phyloP scores from a whole-genome alignment of 306 rosid genomes.

The Prunus campanulata region DNA sequence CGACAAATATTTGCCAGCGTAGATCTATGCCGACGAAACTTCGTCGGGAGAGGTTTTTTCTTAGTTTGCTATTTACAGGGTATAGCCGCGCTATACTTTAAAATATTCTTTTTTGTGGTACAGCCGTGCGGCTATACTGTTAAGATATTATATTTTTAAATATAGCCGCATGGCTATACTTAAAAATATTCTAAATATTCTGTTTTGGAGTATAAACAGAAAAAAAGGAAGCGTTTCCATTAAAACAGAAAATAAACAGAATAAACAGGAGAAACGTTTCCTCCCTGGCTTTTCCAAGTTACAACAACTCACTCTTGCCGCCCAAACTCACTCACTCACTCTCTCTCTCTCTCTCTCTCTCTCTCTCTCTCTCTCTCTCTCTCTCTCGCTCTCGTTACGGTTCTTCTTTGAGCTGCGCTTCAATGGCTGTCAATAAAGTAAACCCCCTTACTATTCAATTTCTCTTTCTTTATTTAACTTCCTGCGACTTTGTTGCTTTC shows the following conservation, averaged over 20 bases:
- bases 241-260: not conserved
- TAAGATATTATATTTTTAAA: too few species aligned
- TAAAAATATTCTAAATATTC: too few species aligned
- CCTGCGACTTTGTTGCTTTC: not conserved
- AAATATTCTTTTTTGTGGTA: too few species aligned
- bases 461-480: not conserved
- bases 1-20: too few species aligned
- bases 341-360: not conserved
- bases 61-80: too few species aligned
- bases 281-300: not conserved
- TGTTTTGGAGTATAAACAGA: too few species aligned
- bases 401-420: conserved; percentile 1
- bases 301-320: conserved; percentile 12
- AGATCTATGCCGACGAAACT: too few species aligned
- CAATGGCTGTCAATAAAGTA: conserved; percentile 20
- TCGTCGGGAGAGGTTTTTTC: too few species aligned
- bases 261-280: not conserved
- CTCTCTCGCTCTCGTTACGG: not conserved
- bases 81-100: too few species aligned
- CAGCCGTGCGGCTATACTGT: too few species aligned
- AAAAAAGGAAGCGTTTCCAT: not conserved
- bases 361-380: not conserved
- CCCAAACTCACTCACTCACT: conserved; percentile 15
- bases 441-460: not conserved
- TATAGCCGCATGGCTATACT: too few species aligned